Base-by-base conservation (phyloP, 192 early-diverging fungal species). In the Piromyces finnis region DNA sequence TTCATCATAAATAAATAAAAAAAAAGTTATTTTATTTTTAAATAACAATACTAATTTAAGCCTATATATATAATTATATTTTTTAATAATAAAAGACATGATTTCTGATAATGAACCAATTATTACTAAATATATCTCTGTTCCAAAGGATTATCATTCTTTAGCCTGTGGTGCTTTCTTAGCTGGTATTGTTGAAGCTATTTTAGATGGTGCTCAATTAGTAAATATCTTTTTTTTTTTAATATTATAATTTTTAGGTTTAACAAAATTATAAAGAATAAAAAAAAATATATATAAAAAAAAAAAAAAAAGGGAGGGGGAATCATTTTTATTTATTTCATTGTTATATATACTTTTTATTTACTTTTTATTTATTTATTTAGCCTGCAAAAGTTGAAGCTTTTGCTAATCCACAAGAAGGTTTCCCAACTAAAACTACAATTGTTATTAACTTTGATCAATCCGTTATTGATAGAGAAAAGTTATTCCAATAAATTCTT, bases 21-120 rank as follows among this genome's bases (percentile, higher is more conserved):
- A n/a, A n/a, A n/a, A n/a, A n/a, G n/a, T n/a, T n/a, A n/a, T n/a
- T n/a, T n/a, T n/a, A n/a, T n/a, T n/a, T n/a, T n/a, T n/a, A n/a
- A n/a, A n/a, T n/a, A n/a, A n/a, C n/a, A n/a, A n/a, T n/a, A n/a
- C n/a, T n/a, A n/a, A n/a, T n/a, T n/a, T n/a, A n/a, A n/a, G n/a
- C n/a, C n/a, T n/a, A n/a, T n/a, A n/a, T n/a, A n/a, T n/a, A n/a
- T n/a, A n/a, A n/a, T n/a, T n/a, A n/a, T n/a, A n/a, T n/a, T n/a
- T n/a, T n/a, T n/a, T n/a, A n/a, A n/a, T n/a, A n/a, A 11, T 81
- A 16, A 68, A 82, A 96, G 95, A 98, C 83, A 99, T 99, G 98
- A 96, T 99, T 30, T 95, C 93, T n/a, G 98, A 99, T 84, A 98
- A 98, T 82, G 97, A 99, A 77, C 97, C 97, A 3, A 80, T 92